Evolutionary conservation across 768 basidiomycete genomes (phyloP), one percentile per base, ranked within the genome.

Genomic region (Amanita pseudoporphyria): DNA sequence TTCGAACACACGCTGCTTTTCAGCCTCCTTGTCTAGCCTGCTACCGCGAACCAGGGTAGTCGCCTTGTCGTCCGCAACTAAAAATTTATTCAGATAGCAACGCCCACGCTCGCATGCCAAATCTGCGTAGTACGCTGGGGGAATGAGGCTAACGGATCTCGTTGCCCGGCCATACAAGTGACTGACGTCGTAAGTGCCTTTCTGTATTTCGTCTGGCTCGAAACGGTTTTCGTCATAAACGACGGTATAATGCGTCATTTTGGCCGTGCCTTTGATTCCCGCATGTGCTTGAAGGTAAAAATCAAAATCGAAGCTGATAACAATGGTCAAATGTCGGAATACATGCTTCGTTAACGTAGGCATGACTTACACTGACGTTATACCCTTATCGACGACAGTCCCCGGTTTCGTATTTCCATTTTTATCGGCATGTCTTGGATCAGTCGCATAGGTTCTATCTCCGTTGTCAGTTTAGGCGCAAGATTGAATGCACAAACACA

Each of bases 161-260:
- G 87, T 93, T 0, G 88, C 87, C 4, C 89, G 77, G 0, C 84
- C 87, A 56, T 87, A 93, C 12, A 87, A 68, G 58, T 89, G 89
- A 56, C 79, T 80, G 12, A 72, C 64, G 48, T 78, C 70, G 58
- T 90, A 76, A 0, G 84, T 79, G 1, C 87, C 82, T 52, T 80
- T 71, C 59, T 92, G 89, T 9, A 90, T 67, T 12, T 78, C 77
- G 60, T 93, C 82, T 0, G 87, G 81, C 1, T 65, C 66, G n/a
- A 89, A 67, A 3, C 51, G 59, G 58, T 77, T 81, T 65, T 92
- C 87, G 62, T 91, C 88, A 60, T 89, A 85, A 3, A 89, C 71
- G 22, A 88, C 78, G 1, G 76, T 79, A 64, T 90, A 91, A 57
- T 89, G 87, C 1, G 87, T 91, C 0, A 85, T 70, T 51, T 78